phyloP scores from a whole-genome alignment of 1,284 basidiomycete genomes.

The Coriolopsis trogii region DNA sequence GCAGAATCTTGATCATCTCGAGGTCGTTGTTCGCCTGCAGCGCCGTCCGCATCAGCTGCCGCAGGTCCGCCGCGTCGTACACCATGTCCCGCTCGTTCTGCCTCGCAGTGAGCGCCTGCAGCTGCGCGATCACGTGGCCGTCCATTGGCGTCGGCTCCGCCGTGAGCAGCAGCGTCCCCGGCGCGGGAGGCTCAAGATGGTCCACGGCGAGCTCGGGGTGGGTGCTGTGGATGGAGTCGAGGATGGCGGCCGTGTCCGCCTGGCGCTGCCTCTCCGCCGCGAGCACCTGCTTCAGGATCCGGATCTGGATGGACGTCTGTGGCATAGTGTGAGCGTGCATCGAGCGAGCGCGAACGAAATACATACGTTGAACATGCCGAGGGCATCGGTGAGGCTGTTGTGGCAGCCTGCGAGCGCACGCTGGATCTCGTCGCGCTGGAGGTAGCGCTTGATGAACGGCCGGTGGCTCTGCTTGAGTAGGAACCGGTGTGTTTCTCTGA shows the following conservation, averaged over 20 bases:
- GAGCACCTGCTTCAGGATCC: constrained; percentile 60
- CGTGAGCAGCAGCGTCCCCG: constrained; percentile 19
- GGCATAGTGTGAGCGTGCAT: background rate
- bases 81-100: constrained; percentile 60
- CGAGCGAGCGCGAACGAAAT: background rate
- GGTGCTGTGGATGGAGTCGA: constrained; percentile 23
- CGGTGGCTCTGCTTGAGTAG: constrained; percentile 62
- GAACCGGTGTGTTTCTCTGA: constrained; percentile 48
- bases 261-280: constrained; percentile 37
- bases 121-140: constrained; percentile 16
- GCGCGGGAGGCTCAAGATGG: constrained; percentile 13
- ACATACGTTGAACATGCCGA: constrained; percentile 26
- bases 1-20: constrained; percentile 64
- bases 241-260: constrained; percentile 31
- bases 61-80: constrained; percentile 59
- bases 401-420: constrained; percentile 58
- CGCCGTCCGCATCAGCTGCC: constrained; percentile 59
- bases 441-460: constrained; percentile 79
- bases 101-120: constrained; percentile 29
- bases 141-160: constrained; percentile 19
- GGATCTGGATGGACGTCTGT: constrained; percentile 56
- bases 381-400: constrained; percentile 31
- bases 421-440: constrained; percentile 73
- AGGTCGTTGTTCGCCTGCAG: constrained; percentile 61
- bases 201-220: constrained; percentile 5